Base-by-base conservation (phyloP, 768 basidiomycete species). In the Tricholoma hemisulphureum region DNA sequence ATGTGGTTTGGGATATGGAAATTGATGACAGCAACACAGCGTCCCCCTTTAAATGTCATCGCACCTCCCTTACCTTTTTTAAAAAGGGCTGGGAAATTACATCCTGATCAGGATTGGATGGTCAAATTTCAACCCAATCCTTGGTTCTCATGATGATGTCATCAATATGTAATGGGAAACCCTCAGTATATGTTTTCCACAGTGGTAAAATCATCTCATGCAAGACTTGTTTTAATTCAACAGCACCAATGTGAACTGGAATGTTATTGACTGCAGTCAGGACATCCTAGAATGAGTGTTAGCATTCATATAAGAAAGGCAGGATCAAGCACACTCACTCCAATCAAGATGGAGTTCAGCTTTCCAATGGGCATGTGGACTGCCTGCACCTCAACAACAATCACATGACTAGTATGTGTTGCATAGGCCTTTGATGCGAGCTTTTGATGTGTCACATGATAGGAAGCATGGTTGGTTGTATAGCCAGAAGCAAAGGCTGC, bases 191-290 rank as follows among this genome's bases (percentile, higher is more conserved):
- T 39, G 23, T 35, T 4, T 57, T 52, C 60, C 60, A 67, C n/a
- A 23, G 26, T 0, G 63, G 63, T 16, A 63, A 37, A 1, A 69
- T 9, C 6, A 55, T 52, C 13, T 59, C 23, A 43, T 61, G 69
- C 10, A 59, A 52, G 9, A 63, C 49, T 2, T 4, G 11, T 35
- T 69, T 68, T 11, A 69, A 58, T 1, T 60, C 62, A 1, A 11
- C 20, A 8, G 59, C 60, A 11, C 67, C 66, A 21, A 71, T 67
- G 41, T 68, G 67, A 31, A 62, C 65, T 1, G 66, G 65, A 39
- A 69, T 61, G 43, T 69, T 53, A 7, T 59, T 51, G 0, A 69
- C 58, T 4, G 59, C 63, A 57, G 68, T 66, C 16, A 66, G 4
- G 11, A 67, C 18, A 26, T 64, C 59, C 68, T 67, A 34, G n/a